Conservation (phyloP, 306 rosid genomes). For the Purshia tridentata region DNA sequence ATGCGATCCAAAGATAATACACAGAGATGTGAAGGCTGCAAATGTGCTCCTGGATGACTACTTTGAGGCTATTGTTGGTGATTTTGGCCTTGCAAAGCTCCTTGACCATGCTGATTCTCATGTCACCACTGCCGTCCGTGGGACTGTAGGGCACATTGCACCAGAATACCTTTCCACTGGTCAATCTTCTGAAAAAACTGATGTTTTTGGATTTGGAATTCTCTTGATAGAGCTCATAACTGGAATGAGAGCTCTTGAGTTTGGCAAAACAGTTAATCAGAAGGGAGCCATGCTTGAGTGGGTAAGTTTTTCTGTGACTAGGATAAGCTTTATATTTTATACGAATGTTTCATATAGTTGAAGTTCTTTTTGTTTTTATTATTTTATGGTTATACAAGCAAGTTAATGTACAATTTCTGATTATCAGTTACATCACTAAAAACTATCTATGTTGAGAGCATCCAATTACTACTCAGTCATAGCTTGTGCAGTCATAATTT, state of each 20-base stretch:
- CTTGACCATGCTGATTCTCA: conserved; percentile 95
- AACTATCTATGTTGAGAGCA: neutral
- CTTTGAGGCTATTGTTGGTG: conserved; percentile 88
- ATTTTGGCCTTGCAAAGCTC: conserved; percentile 98
- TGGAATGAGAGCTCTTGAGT: conserved; percentile 91
- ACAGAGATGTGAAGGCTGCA: conserved; percentile 97
- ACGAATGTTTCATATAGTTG: neutral
- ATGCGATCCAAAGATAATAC: conserved; percentile 97
- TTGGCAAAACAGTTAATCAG: conserved; percentile 83
- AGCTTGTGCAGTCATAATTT: too few relatives aligned
- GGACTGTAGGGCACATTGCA: conserved; percentile 97
- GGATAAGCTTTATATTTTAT: neutral
- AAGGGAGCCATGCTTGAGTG: conserved; percentile 95
- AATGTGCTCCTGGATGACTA: conserved; percentile 90
- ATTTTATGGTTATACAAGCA: too few relatives aligned
- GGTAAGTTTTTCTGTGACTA: conserved; percentile 56
- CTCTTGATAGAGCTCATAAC: conserved; percentile 93
- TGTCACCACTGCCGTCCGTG: conserved; percentile 98
- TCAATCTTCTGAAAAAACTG: conserved; percentile 97
- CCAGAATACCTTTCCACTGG: conserved; percentile 99
- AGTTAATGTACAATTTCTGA: neutral
- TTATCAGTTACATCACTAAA: neutral
- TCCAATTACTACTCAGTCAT: neutral
- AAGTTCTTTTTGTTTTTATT: too few relatives aligned
- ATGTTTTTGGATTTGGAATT: conserved; percentile 92